Base-by-base conservation (phyloP, 129 eudicot genomes). In the Kitagawia praeruptora region DNA sequence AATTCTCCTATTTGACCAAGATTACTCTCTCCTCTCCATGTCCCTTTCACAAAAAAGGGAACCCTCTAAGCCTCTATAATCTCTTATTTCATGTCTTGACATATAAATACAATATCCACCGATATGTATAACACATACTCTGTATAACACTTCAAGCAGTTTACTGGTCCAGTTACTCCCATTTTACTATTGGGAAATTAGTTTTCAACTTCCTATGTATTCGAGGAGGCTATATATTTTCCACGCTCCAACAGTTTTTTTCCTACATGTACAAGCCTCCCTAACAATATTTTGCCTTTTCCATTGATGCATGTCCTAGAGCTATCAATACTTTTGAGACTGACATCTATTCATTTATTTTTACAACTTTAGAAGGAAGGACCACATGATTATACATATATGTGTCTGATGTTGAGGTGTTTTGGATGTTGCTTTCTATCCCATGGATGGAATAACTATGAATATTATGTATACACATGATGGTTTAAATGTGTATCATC, bases 31-130 rank as follows among this genome's bases (percentile, higher is more conserved):
- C 18, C 34, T 0, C n/a, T 0, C 34, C 49, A 75, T 39, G 88
- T 85, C 88, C 54, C 88, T 85, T 82, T 85, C 88, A 69, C 41
- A 38, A 42, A 78, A 85, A 85, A 85, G 88, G 70, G 48, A 53
- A 5, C 56, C 18, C 49, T 80, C 66, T 80, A 31, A 31, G 1
- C 34, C 34, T 31, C 34, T 31, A 31, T 31, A 31, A 31, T 31
- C 34, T 31, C 34, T 31, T 1, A 0, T 31, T 31, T 31, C 34
- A 31, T 31, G 34, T 31, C 1, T 31, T 31, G 0, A 31, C 1
- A 31, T 31, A 31, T 31, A 31, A 31, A 31, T 31, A 31, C 34
- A 31, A 31, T 31, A 31, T 31, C n/a, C n/a, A n/a, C n/a, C n/a
- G n/a, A n/a, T n/a, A n/a, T n/a, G n/a, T n/a, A n/a, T n/a, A n/a